Conservation (phyloP, 768 basidiomycete species). For the Crucibulum laeve region DNA sequence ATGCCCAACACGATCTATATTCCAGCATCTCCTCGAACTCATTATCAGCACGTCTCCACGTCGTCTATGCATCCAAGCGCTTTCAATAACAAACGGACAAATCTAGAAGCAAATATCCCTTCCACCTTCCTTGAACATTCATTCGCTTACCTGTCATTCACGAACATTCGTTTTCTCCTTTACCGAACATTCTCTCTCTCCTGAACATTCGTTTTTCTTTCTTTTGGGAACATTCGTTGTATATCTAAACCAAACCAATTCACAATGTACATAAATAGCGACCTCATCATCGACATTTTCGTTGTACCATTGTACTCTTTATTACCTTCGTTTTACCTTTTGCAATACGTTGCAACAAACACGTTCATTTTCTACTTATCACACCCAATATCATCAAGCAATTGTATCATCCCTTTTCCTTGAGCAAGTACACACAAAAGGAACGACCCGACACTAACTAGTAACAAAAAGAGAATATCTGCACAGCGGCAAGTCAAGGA, state of each 20-base stretch:
- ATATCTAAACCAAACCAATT: neutral
- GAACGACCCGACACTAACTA: slow-evolving; percentile 45
- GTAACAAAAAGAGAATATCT: slow-evolving; percentile 21
- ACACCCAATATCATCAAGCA: slow-evolving; percentile 24
- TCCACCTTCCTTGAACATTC: slow-evolving; percentile 3
- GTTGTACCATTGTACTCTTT: too few relatives aligned
- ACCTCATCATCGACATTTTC: too few relatives aligned
- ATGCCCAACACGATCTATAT: slow-evolving; percentile 65
- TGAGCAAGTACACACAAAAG: slow-evolving; percentile 43
- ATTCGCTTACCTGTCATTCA: too few relatives aligned
- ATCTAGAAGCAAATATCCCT: neutral
- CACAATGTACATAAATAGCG: too few relatives aligned
- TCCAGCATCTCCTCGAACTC: slow-evolving; percentile 40
- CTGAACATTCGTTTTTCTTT: neutral
- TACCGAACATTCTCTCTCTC: too few relatives aligned
- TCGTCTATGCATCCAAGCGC: slow-evolving; percentile 48
- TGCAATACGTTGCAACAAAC: too few relatives aligned
- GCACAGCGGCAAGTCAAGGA: slow-evolving; percentile 17
- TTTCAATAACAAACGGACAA: slow-evolving; percentile 12
- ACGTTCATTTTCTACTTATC: slow-evolving; percentile 2
- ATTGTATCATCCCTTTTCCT: slow-evolving; percentile 60
- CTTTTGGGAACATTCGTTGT: neutral
- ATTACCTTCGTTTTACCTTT: too few relatives aligned
- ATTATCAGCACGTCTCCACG: slow-evolving; percentile 50
- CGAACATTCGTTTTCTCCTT: too few relatives aligned